phyloP scores from a whole-genome alignment of 306 rosid genomes.

The Cicer arietinum region DNA sequence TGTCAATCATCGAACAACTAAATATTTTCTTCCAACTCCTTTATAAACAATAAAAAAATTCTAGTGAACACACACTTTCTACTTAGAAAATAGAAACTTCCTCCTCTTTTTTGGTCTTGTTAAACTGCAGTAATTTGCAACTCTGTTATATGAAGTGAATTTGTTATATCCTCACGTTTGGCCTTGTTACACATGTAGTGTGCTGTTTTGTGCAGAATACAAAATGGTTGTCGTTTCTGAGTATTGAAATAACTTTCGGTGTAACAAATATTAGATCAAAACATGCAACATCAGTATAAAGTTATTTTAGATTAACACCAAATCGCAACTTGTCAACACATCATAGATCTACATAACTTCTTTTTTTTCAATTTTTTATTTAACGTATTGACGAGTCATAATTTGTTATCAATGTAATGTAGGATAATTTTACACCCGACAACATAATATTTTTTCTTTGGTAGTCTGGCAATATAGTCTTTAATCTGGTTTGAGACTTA shows the following conservation, averaged over 20 bases:
- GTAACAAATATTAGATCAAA: background rate
- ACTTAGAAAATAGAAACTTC: slow-evolving; percentile 3
- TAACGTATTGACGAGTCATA: too few species aligned
- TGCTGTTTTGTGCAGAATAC: background rate
- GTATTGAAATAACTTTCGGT: slow-evolving; percentile 1
- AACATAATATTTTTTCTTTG: too few species aligned
- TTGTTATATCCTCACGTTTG: background rate
- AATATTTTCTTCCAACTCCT: background rate
- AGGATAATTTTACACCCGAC: too few species aligned
- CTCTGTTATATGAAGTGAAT: background rate
- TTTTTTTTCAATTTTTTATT: too few species aligned
- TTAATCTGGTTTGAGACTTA: background rate
- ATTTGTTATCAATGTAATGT: too few species aligned
- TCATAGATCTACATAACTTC: too few species aligned
- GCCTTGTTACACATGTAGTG: slow-evolving; percentile 9
- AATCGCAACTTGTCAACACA: too few species aligned
- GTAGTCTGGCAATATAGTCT: too few species aligned
- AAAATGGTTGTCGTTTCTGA: slow-evolving; percentile 1
- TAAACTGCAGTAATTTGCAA: slow-evolving; percentile 24
- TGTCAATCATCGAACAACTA: background rate
- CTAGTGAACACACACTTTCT: background rate
- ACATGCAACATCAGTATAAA: too few species aligned
- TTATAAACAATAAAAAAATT: slow-evolving; percentile 12
- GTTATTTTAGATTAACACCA: too few species aligned
- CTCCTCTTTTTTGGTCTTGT: background rate